Conservation (phyloP, 495 filamentous ascomycete species). For the Aspergillus biplanus region DNA sequence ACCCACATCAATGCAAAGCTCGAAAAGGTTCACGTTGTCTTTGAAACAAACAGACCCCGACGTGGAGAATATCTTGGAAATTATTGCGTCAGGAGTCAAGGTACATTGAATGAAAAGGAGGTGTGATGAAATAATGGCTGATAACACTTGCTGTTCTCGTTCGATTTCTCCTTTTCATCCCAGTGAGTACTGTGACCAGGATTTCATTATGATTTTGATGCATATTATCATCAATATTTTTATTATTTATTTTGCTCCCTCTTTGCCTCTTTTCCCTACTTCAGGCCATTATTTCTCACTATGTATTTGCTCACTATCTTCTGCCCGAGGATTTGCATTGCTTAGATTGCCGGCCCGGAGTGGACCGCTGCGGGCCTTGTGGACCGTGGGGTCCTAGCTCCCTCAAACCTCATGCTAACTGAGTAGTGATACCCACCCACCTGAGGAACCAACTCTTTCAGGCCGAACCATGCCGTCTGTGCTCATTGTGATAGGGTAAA, state of each 20-base stretch:
- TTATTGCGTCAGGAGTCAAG: too few species aligned
- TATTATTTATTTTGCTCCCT: background rate
- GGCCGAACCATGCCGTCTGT: slow-evolving; percentile 21
- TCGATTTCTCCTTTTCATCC: too few species aligned
- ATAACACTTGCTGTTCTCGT: background rate
- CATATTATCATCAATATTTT: background rate
- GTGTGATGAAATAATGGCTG: too few species aligned
- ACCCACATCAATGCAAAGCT: too few species aligned
- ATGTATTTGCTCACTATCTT: background rate
- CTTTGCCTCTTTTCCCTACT: background rate
- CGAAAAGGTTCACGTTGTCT: too few species aligned
- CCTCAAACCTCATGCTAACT: slow-evolving; percentile 24
- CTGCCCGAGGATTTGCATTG: slow-evolving; percentile 26
- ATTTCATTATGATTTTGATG: background rate
- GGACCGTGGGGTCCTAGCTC: slow-evolving; percentile 33
- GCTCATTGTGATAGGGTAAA: slow-evolving; percentile 22
- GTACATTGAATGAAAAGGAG: too few species aligned
- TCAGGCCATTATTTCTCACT: background rate
- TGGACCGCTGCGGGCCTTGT: slow-evolving; percentile 34
- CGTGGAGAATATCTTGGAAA: too few species aligned
- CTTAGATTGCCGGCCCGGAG: slow-evolving; percentile 35
- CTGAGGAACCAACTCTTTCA: slow-evolving; percentile 13
- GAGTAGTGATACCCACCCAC: slow-evolving; percentile 14
- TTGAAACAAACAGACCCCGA: too few species aligned
- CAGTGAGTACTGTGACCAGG: too few species aligned